Conservation (phyloP, 352 stramenopile genomes). For the Phytophthora lateralis region DNA sequence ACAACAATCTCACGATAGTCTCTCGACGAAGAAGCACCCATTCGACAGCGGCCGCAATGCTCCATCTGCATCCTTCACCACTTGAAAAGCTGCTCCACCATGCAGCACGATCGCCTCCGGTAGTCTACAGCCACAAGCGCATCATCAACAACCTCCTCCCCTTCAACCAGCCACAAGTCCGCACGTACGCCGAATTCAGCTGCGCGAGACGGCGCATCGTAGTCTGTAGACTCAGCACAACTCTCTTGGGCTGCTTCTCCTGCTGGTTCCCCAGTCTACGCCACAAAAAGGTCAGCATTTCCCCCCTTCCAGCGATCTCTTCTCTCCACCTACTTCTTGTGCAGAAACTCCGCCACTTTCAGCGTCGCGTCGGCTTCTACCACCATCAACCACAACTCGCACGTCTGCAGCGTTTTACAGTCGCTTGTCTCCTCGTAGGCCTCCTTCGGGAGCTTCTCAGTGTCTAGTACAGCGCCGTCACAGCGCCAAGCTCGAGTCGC, state of each 20-base stretch:
- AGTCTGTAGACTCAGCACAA: constrained; percentile 71
- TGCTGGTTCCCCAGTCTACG: constrained; percentile 30
- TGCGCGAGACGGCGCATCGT: constrained; percentile 60
- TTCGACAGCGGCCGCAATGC: constrained; percentile 62
- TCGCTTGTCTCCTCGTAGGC: constrained; percentile 53
- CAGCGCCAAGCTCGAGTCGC: constrained; percentile 41
- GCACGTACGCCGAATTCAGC: constrained; percentile 56
- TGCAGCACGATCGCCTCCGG: constrained; percentile 69
- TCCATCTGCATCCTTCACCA: constrained; percentile 51
- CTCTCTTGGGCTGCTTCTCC: constrained; percentile 41
- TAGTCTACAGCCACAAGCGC: constrained; percentile 43
- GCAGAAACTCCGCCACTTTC: constrained; percentile 44
- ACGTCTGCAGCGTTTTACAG: constrained; percentile 46
- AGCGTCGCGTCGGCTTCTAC: constrained; percentile 54
- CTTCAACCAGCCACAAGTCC: neutral
- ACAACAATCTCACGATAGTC: constrained; percentile 59
- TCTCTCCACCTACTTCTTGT: constrained; percentile 37
- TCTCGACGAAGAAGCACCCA: constrained; percentile 82
- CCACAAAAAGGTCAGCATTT: neutral
- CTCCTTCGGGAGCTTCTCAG: constrained; percentile 18
- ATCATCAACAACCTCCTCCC: neutral
- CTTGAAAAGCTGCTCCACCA: constrained; percentile 75
- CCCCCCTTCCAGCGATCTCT: neutral
- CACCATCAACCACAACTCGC: constrained; percentile 66
- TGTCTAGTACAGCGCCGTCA: constrained; percentile 53